A percentile compares a stretch with the other conserved stretches of the same genome.
Evolutionary conservation across 2,329 filamentous ascomycete species (phyloP).

Genomic region (Hysterium pulicare): DNA sequence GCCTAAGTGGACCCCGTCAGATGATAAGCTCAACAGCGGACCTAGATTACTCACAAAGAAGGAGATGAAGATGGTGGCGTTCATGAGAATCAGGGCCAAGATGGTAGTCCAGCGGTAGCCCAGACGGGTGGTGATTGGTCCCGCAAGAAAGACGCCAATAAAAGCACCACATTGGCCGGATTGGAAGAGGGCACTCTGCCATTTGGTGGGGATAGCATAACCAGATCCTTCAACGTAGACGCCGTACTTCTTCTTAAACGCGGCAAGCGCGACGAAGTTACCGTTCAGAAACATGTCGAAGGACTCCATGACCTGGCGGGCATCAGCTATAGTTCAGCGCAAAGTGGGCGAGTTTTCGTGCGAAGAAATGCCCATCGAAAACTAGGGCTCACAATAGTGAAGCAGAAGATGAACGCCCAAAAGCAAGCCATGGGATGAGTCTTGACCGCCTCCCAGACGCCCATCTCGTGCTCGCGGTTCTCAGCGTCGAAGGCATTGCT

Average conservation of each 20-base stretch:
- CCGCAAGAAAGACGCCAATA: slow-evolving; percentile 58
- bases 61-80: slow-evolving; percentile 58
- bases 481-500: slow-evolving; percentile 55
- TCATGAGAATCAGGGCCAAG: slow-evolving; percentile 54
- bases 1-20: slow-evolving; percentile 15
- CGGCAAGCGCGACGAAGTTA: slow-evolving; percentile 53
- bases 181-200: slow-evolving; percentile 58
- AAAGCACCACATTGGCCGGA: slow-evolving; percentile 58
- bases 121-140: slow-evolving; percentile 57
- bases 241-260: slow-evolving; percentile 50
- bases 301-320: slow-evolving; percentile 59
- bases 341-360: slow-evolving; percentile 1
- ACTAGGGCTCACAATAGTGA: slow-evolving; percentile 49
- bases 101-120: slow-evolving; percentile 61
- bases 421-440: slow-evolving; percentile 52
- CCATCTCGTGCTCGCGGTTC: slow-evolving; percentile 51
- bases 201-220: slow-evolving; percentile 49
- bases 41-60: slow-evolving; percentile 49
- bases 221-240: slow-evolving; percentile 26
- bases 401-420: slow-evolving; percentile 57
- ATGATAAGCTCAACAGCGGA: background rate
- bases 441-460: slow-evolving; percentile 48
- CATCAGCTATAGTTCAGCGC: slow-evolving; percentile 14
- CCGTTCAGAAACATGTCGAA: slow-evolving; percentile 62
- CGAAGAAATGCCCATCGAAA: too few relatives aligned